These are phyloP conservation scores for Huntiella moniliformis DNA, from an alignment of 2,329 filamentous ascomycete genomes.

Conservation along the genomic window DNA sequence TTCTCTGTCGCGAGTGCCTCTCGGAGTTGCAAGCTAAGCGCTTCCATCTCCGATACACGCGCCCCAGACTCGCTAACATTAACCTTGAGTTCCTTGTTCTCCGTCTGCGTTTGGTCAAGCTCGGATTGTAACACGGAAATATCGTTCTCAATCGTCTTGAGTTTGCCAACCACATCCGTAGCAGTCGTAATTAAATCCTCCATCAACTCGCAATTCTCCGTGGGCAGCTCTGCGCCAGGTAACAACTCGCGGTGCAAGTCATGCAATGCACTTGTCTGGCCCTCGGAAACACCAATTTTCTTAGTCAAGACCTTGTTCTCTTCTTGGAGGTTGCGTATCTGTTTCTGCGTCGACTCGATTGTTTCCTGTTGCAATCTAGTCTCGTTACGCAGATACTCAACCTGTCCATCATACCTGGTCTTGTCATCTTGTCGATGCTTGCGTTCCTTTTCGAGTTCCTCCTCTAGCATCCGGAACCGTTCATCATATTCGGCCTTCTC, in stretches of 20 bases:
- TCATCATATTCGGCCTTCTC: slow-evolving; percentile 55
- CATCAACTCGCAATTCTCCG: slow-evolving; percentile 37
- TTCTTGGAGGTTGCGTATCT: slow-evolving; percentile 36
- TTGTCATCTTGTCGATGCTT: slow-evolving; percentile 38
- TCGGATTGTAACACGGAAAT: slow-evolving; percentile 42
- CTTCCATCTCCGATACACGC: slow-evolving; percentile 32
- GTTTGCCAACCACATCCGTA: slow-evolving; percentile 39
- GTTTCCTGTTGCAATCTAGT: slow-evolving; percentile 39
- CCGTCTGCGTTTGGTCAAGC: slow-evolving; percentile 38
- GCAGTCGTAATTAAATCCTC: slow-evolving; percentile 40
- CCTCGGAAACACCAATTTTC: slow-evolving; percentile 32
- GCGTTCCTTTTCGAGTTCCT: slow-evolving; percentile 47
- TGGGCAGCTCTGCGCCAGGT: slow-evolving; percentile 31
- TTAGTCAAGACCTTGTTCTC: slow-evolving; percentile 31
- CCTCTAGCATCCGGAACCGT: slow-evolving; percentile 46
- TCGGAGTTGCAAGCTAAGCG: slow-evolving; percentile 29
- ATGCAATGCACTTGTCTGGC: slow-evolving; percentile 34
- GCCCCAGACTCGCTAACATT: slow-evolving; percentile 29
- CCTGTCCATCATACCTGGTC: slow-evolving; percentile 40
- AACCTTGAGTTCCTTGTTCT: slow-evolving; percentile 33
- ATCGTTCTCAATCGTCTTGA: slow-evolving; percentile 40
- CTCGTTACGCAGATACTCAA: slow-evolving; percentile 44
- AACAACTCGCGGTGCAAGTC: slow-evolving; percentile 41
- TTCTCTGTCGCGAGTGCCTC: slow-evolving; percentile 35
- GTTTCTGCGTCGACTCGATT: slow-evolving; percentile 36